A percentile compares a stretch with the other conserved stretches of the same genome.
Evolutionary conservation across 2,329 filamentous ascomycete species (phyloP).

Genomic region (Chaetomium strumarium): DNA sequence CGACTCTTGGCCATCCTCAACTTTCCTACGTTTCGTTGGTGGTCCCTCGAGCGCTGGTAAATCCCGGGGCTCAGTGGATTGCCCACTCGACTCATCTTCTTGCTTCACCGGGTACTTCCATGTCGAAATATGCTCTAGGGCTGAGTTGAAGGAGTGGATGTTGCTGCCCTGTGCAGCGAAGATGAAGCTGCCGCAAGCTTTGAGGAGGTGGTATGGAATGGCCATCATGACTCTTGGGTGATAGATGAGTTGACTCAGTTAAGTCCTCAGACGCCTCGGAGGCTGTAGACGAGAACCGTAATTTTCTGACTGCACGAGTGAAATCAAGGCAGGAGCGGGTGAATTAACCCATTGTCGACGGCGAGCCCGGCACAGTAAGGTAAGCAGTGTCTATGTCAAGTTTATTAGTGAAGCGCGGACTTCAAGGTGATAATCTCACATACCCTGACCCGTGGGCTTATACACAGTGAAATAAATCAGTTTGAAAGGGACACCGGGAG

Average conservation of each 20-base stretch:
- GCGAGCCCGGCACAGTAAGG: not conserved
- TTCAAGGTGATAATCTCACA: too few species aligned
- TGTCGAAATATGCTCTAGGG: conserved; percentile 54
- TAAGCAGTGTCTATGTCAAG: not conserved
- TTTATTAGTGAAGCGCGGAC: not conserved
- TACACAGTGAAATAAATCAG: not conserved
- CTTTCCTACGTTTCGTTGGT: conserved; percentile 27
- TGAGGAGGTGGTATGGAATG: conserved; percentile 61
- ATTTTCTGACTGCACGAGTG: too few species aligned
- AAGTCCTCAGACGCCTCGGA: not conserved
- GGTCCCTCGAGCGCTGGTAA: conserved; percentile 26
- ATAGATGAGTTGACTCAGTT: not conserved
- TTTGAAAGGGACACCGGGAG: not conserved
- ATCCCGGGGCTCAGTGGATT: conserved; percentile 21
- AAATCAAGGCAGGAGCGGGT: too few species aligned
- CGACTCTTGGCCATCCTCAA: conserved; percentile 18
- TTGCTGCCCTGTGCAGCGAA: conserved; percentile 68
- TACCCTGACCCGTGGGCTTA: not conserved
- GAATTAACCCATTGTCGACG: too few species aligned
- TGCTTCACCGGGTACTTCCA: conserved; percentile 49
- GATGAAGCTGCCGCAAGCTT: conserved; percentile 50
- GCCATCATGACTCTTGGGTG: conserved; percentile 30
- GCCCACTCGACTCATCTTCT: conserved; percentile 30
- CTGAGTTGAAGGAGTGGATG: conserved; percentile 60
- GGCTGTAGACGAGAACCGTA: not conserved